Conservation (phyloP, 176 grass and related monocot genomes). For the Hyparrhenia diplandra region DNA sequence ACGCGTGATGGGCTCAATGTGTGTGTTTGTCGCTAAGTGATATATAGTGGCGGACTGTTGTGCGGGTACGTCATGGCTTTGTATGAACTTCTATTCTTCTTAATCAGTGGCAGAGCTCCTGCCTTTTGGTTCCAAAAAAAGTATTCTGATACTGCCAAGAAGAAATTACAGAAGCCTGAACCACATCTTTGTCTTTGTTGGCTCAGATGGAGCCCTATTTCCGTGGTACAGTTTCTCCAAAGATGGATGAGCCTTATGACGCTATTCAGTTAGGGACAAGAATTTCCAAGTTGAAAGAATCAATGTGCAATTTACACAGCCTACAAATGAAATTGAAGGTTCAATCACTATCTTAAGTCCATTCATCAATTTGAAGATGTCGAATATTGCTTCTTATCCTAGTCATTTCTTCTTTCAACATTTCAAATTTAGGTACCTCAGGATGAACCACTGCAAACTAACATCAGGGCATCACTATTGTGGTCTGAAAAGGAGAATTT, state of each 20-base stretch:
- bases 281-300: conserved; percentile 68
- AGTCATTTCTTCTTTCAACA: conserved; percentile 12
- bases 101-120: background rate
- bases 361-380: conserved; percentile 3
- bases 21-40: background rate
- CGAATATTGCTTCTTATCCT: conserved; percentile 3
- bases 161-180: conserved; percentile 9
- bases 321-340: conserved; percentile 95
- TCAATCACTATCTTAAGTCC: background rate
- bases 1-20: background rate
- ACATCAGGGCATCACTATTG: conserved; percentile 69
- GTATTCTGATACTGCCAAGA: background rate
- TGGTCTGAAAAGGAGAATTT: conserved; percentile 68
- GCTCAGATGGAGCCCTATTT: conserved; percentile 97
- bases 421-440: conserved; percentile 55
- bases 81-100: background rate
- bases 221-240: conserved; percentile 60
- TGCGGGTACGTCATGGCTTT: background rate
- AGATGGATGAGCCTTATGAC: conserved; percentile 49
- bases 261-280: conserved; percentile 40
- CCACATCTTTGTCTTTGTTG: conserved; percentile 30
- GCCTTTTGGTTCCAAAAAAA: background rate
- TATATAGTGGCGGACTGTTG: background rate
- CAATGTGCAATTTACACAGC: conserved; percentile 65
- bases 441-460: conserved; percentile 85